Percentiles rank a stretch among this genome's conserved stretches.
Evolutionary conservation across 2,329 filamentous ascomycete species (phyloP).

Genomic region (Teratosphaeria pseudoeucalypti): DNA sequence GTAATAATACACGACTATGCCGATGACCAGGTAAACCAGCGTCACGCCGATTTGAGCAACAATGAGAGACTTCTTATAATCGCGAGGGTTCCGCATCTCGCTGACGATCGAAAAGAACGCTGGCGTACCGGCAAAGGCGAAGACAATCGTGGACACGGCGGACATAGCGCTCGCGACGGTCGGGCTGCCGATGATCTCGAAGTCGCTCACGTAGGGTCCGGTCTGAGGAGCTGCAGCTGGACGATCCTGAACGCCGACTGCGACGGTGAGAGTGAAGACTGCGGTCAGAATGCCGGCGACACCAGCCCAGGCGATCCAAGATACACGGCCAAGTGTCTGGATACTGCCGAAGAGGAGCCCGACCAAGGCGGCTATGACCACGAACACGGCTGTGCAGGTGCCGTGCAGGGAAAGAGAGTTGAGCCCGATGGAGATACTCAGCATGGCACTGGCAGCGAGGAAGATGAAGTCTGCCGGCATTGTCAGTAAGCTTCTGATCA

Average conservation of each 20-base stretch:
- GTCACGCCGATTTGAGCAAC: constrained; percentile 48
- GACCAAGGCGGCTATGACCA: constrained; percentile 30
- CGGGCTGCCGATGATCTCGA: constrained; percentile 44
- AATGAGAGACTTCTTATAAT: constrained; percentile 48
- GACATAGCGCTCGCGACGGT: constrained; percentile 49
- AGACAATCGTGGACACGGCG: constrained; percentile 47
- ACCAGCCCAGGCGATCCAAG: constrained; percentile 26
- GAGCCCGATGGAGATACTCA: constrained; percentile 47
- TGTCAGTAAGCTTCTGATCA: constrained; percentile 29
- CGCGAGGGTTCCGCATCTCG: constrained; percentile 50
- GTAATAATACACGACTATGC: constrained; percentile 49
- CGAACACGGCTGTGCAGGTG: constrained; percentile 47
- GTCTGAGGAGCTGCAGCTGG: constrained; percentile 50
- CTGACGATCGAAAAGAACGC: constrained; percentile 54
- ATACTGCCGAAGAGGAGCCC: constrained; percentile 24
- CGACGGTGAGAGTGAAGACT: constrained; percentile 30
- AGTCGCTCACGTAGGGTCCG: constrained; percentile 49
- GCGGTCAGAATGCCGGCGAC: constrained; percentile 27
- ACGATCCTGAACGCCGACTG: constrained; percentile 45
- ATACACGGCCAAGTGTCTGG: constrained; percentile 22
- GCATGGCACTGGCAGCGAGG: constrained; percentile 45
- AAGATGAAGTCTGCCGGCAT: constrained; percentile 49
- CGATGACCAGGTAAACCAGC: constrained; percentile 46
- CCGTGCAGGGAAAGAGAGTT: constrained; percentile 49
- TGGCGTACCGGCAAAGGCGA: constrained; percentile 46